A percentile compares a stretch with the other conserved stretches of the same genome.
Evolutionary conservation across 2,329 filamentous ascomycete genomes (phyloP).

Genomic region (Xylariaceae sp.): DNA sequence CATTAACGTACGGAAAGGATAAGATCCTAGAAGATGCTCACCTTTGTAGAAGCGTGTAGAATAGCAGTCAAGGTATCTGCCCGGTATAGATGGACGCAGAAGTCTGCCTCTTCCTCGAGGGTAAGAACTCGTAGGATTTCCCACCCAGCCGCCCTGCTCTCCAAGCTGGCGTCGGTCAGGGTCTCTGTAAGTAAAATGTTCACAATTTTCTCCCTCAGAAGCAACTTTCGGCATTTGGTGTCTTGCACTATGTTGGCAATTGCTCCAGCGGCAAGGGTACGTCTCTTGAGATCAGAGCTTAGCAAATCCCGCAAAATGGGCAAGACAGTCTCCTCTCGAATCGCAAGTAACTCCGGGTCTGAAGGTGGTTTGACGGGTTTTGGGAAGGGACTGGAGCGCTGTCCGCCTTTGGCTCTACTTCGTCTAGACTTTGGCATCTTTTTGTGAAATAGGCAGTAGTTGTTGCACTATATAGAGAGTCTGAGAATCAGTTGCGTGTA

Average conservation of each 20-base stretch:
- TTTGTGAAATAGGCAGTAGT: too few relatives aligned
- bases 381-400: constrained; percentile 61
- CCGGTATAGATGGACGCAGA: constrained; percentile 69
- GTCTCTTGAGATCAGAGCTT: constrained; percentile 64
- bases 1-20: neutral
- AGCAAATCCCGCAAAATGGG: constrained; percentile 67
- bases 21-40: constrained; percentile 44
- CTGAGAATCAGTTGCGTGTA: neutral
- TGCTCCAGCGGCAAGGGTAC: constrained; percentile 64
- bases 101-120: constrained; percentile 69
- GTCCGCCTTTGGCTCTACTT: constrained; percentile 55
- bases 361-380: constrained; percentile 66
- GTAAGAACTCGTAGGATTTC: constrained; percentile 67
- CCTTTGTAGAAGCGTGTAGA: constrained; percentile 60
- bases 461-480: too few relatives aligned
- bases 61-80: constrained; percentile 67
- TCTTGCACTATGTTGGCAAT: constrained; percentile 69
- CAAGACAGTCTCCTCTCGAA: constrained; percentile 68
- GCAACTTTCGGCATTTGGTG: constrained; percentile 66
- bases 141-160: constrained; percentile 72
- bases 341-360: constrained; percentile 67
- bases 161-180: constrained; percentile 66
- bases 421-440: constrained; percentile 67
- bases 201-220: constrained; percentile 71
- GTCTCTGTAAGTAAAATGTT: constrained; percentile 68